These are phyloP conservation scores for Pleurotus ostreatus DNA, from an alignment of 768 basidiomycete species.

Conservation along the genomic window DNA sequence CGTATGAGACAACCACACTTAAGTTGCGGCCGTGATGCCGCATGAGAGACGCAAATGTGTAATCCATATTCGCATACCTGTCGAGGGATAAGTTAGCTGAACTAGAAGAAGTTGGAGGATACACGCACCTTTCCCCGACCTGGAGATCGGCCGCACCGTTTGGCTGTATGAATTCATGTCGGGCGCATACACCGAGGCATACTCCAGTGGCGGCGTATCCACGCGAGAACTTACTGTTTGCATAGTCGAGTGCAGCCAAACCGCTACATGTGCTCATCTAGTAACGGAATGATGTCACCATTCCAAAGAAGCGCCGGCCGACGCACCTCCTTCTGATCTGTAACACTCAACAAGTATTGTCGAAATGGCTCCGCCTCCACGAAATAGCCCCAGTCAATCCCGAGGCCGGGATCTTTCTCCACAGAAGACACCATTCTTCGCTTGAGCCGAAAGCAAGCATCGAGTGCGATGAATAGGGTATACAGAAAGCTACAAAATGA, in stretches of 20 bases:
- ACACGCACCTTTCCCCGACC: background rate
- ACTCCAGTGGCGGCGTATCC: conserved; percentile 10
- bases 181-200: conserved; percentile 11
- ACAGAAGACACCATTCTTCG: conserved; percentile 12
- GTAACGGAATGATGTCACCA: background rate
- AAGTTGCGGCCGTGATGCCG: conserved; percentile 1
- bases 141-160: conserved; percentile 15
- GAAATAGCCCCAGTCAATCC: conserved; percentile 17
- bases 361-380: conserved; percentile 11
- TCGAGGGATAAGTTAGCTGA: too few species aligned
- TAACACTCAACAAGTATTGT: conserved; percentile 3
- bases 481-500: conserved; percentile 9
- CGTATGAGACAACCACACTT: conserved; percentile 15
- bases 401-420: conserved; percentile 14
- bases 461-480: conserved; percentile 7
- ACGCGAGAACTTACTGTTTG: conserved; percentile 12
- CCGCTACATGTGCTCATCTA: conserved; percentile 16
- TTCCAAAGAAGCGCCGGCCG: too few species aligned
- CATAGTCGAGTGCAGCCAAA: conserved; percentile 11
- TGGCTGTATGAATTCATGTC: conserved; percentile 11
- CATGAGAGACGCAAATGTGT: conserved; percentile 14
- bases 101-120: too few species aligned
- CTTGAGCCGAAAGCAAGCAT: conserved; percentile 10
- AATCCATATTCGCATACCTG: conserved; percentile 30
- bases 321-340: conserved; percentile 9